Evolutionary conservation across 768 basidiomycete species (phyloP).

Genomic region (Sporobolomyces phaffii): DNA sequence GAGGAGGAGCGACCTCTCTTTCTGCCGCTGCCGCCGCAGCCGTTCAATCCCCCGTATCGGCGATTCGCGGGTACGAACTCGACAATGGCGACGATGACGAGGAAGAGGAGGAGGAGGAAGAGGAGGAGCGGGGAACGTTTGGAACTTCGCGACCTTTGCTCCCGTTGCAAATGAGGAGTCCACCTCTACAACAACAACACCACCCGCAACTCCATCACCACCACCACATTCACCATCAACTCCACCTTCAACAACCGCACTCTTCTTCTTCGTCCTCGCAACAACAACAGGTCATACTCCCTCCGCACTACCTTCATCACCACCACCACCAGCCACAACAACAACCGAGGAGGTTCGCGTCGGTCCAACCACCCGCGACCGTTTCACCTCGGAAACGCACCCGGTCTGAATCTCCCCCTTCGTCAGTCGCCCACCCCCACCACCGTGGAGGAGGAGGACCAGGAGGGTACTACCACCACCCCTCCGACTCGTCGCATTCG

Average conservation of each 20-base stretch:
- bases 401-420: conserved; percentile 20
- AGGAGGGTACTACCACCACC: background rate
- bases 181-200: no score
- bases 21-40: background rate
- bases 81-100: background rate
- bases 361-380: conserved; percentile 2
- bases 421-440: no score
- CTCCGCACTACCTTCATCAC: background rate
- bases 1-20: background rate
- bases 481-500: background rate
- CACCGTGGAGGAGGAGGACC: no score
- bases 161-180: no score
- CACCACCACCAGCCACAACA: background rate
- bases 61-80: background rate
- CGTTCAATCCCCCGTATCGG: conserved; percentile 25
- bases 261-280: no score
- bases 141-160: conserved; percentile 2
- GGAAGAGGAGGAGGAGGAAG: background rate
- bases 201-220: no score
- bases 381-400: conserved; percentile 24
- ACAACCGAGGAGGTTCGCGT: background rate
- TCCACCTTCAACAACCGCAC: no score
- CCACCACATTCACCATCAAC: no score
- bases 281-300: no score
- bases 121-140: background rate